Base-by-base conservation (phyloP, 441 rosid genomes). In the Populus tomentosa region DNA sequence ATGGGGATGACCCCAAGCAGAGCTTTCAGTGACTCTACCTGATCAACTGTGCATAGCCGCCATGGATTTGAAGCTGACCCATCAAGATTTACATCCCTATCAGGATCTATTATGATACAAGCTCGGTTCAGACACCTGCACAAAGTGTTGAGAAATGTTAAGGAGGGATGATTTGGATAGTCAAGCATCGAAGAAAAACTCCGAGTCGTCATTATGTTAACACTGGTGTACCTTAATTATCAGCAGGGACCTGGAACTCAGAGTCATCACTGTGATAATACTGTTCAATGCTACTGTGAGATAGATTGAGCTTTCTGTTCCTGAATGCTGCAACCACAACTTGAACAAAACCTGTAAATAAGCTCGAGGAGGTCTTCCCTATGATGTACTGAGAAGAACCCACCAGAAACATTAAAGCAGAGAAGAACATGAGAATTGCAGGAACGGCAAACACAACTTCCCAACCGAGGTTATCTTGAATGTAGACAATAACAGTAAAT, bases 11-110 rank as follows among this genome's bases (percentile, higher is more conserved):
- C 79, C 62, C 30, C 82, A 69, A 91, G 75, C 6, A 89, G 74
- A 46, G 88, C 81, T 81, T 91, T 89, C 30, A 88, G 82, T 70
- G 87, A 91, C 77, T 90, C 97, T n/a, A 89, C 95, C 84, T 90
- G 90, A 35, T 91, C 90, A 1, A 88, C 80, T 3, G 87, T 86
- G 79, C 92, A 90, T 33, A 89, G 87, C 20, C 74, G 83, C 92
- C 91, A 86, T 26, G 86, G 87, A 74, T 87, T 80, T 40, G 71
- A 56, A 30, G 89, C 81, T n/a, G 56, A 67, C 59, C 83, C 86
- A 20, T 88, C 87, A 5, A 64, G 68, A 18, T 76, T 76, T 42
- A 86, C 73, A 66, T 86, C 90, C 66, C 84, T 79, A 9, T 79
- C 61, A 9, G 86, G 85, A 70, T 85, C 74, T 62, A 30, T 80